Base-by-base conservation (phyloP, 352 stramenopile species). In the Phytopythium sindhum region DNA sequence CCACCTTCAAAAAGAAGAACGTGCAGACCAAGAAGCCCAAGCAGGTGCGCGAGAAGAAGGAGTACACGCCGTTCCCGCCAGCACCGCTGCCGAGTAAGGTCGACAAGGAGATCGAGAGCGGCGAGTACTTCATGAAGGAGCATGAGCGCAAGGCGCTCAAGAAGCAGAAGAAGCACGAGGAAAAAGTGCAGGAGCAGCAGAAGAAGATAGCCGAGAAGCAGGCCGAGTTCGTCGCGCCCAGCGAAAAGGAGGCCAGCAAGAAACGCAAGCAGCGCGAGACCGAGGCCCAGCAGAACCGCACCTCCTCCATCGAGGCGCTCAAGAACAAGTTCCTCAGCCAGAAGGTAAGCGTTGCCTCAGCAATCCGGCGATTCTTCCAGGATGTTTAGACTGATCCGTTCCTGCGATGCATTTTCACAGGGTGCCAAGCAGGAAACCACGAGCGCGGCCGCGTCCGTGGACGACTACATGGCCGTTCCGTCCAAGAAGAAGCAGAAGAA, bases 1-100 rank as follows among this genome's bases (percentile, higher is more conserved):
- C 98, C 0, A 96, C 91, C 37, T 99, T 99, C 75, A 98, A 98
- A 72, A 99, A 99, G 79, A 98, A 99, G 80, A 99, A 99, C 73
- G 93, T 99, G 50, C 94, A 98, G 75, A 93, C 85, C 45, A 98
- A 98, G 78, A 99, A 98, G 81, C 90, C 91, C 17, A 84, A 90
- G 58, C 79, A 87, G 33, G 75, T 98, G 10, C 69, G 78, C 50
- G 86, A 97, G 63, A 98, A 98, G 79, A 98, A 97, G 70, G 80
- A 83, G 24, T 99, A 99, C 86, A 99, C 98, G 56, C 97, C 98
- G 23, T 99, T 99, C 85, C 98, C 98, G 55, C 97, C 97, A 6
- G 90, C 96, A 29, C 97, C 96, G 58, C 86, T 69, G 57, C 93
- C 93, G 51, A 97, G 88, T 73, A 99, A 99, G 85, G 82, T 99